Conservation (phyloP, 768 basidiomycete species). For the Lactarius sp. region DNA sequence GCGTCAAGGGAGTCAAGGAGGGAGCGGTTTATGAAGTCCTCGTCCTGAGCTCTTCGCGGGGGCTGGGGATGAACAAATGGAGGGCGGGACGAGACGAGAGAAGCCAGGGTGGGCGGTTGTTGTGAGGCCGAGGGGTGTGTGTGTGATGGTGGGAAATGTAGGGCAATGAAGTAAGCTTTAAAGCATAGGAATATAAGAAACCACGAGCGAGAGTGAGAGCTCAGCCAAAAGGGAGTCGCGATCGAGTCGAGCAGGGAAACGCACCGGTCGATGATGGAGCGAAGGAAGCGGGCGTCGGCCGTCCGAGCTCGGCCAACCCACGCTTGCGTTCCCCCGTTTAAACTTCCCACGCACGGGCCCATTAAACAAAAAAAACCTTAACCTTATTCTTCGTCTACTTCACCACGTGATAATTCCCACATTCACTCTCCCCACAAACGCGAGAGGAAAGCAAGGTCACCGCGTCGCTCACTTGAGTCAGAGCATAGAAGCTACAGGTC, state of each 20-base stretch:
- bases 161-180: conserved; percentile 11
- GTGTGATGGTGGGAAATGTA: conserved; percentile 16
- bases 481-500: neutral
- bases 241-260: conserved; percentile 27
- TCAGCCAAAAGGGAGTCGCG: conserved; percentile 35
- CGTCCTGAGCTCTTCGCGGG: conserved; percentile 42
- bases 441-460: neutral
- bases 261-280: conserved; percentile 28
- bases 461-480: neutral
- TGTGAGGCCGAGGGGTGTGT: conserved; percentile 28
- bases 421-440: neutral
- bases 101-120: conserved; percentile 33
- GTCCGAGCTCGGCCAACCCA: conserved; percentile 28
- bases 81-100: conserved; percentile 32
- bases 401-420: conserved; percentile 21
- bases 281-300: conserved; percentile 29
- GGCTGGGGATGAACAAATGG: conserved; percentile 30
- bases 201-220: conserved; percentile 31
- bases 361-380: conserved; percentile 27
- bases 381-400: conserved; percentile 16
- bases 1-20: conserved; percentile 79
- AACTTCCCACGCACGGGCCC: conserved; percentile 27
- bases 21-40: conserved; percentile 84
- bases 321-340: conserved; percentile 23
- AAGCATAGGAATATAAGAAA: conserved; percentile 29